Percentiles rank a stretch among this genome's conserved stretches.
Evolutionary conservation across 106 monocot genomes (phyloP).

Genomic region (Amphibolis antarctica): DNA sequence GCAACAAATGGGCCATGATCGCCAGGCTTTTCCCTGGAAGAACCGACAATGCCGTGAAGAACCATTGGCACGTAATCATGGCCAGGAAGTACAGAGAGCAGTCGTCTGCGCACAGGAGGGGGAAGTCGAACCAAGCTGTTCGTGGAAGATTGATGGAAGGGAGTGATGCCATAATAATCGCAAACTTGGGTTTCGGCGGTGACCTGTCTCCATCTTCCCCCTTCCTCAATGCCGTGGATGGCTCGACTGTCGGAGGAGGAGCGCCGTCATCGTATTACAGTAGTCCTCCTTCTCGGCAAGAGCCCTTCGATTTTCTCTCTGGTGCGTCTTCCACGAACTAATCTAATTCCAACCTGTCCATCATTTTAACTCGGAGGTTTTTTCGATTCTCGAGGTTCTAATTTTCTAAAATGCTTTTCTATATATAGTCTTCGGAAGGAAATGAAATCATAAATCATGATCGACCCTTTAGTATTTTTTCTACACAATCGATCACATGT

Average conservation of each 20-base stretch:
- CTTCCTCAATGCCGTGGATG: slow-evolving; percentile 1
- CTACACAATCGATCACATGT: no score
- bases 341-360: not conserved
- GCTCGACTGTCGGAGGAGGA: not conserved
- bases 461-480: no score
- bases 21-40: slow-evolving; percentile 82
- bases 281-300: not conserved
- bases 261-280: not conserved
- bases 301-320: slow-evolving; percentile 26
- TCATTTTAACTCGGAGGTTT: no score
- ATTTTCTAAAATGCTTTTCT: no score
- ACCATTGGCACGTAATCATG: slow-evolving; percentile 98
- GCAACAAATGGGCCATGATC: slow-evolving; percentile 89
- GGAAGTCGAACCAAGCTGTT: slow-evolving; percentile 25
- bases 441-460: no score
- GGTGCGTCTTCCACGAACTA: slow-evolving; percentile 6
- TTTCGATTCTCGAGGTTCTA: no score
- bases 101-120: slow-evolving; percentile 50
- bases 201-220: slow-evolving; percentile 2
- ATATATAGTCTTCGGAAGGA: no score
- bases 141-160: slow-evolving; percentile 23
- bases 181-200: slow-evolving; percentile 1
- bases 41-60: slow-evolving; percentile 88
- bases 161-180: no score
- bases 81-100: slow-evolving; percentile 84